Conservation (phyloP, 345 rosid genomes). For the Heritiera littoralis region DNA sequence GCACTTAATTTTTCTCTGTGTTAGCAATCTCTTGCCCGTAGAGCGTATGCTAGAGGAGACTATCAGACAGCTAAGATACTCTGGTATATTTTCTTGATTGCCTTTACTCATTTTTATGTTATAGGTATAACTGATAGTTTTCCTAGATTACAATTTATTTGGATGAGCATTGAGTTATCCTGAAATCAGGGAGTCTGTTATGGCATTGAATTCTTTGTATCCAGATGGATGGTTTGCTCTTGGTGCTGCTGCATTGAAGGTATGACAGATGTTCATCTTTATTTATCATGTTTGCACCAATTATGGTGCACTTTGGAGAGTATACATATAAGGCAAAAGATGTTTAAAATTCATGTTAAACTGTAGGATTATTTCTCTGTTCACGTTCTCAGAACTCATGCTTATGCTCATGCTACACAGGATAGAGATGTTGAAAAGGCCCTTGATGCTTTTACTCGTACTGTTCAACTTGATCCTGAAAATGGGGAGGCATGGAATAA, state of each 20-base stretch:
- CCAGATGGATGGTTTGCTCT: slow-evolving; percentile 98
- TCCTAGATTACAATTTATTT: slow-evolving; percentile 21
- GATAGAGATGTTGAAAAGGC: slow-evolving; percentile 87
- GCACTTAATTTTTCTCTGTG: background rate
- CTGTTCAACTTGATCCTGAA: slow-evolving; percentile 94
- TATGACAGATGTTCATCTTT: slow-evolving; percentile 24
- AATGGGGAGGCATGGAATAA: slow-evolving; percentile 98
- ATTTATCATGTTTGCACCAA: background rate
- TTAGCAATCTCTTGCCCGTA: slow-evolving; percentile 90
- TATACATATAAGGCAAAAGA: background rate
- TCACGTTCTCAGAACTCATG: slow-evolving; percentile 19
- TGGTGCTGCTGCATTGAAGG: slow-evolving; percentile 97
- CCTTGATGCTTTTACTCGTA: slow-evolving; percentile 75
- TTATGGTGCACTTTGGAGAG: background rate
- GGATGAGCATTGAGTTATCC: background rate
- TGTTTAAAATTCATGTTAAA: background rate
- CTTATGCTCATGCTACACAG: slow-evolving; percentile 39
- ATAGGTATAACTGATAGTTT: background rate
- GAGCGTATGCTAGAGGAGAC: slow-evolving; percentile 83
- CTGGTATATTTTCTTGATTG: slow-evolving; percentile 53
- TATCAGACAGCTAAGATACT: slow-evolving; percentile 74
- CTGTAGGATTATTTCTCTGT: background rate
- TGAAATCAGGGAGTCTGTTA: slow-evolving; percentile 76
- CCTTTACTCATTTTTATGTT: background rate
- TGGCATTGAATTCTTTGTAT: slow-evolving; percentile 88